Evolutionary conservation across 345 rosid species (phyloP).

Genomic region (Geranium brycei): DNA sequence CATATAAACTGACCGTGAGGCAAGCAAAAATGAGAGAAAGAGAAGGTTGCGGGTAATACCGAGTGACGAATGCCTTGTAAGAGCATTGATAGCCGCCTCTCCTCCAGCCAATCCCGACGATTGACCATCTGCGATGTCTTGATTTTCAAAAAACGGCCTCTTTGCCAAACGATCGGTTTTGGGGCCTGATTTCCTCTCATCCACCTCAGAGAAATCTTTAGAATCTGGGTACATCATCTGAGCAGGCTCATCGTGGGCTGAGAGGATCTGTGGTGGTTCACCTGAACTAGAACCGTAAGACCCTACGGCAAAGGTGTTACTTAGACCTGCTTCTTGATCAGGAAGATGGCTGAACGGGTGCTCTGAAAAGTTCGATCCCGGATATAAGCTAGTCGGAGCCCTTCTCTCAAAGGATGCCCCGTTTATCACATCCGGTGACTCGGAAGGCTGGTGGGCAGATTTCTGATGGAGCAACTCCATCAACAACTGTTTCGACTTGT

Average conservation of each 20-base stretch:
- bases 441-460: constrained; percentile 25
- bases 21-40: neutral
- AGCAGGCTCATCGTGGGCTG: constrained; percentile 22
- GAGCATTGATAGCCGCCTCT: constrained; percentile 18
- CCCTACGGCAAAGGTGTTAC: constrained; percentile 28
- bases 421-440: constrained; percentile 17
- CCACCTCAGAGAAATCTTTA: constrained; percentile 21
- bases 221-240: constrained; percentile 22
- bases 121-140: constrained; percentile 22
- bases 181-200: constrained; percentile 21
- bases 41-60: constrained; percentile 17
- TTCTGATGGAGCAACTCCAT: constrained; percentile 50
- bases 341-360: constrained; percentile 18
- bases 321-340: constrained; percentile 30
- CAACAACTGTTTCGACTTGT: constrained; percentile 42
- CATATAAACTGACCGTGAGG: neutral
- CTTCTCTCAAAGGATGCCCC: constrained; percentile 7
- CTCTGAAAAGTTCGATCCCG: constrained; percentile 23
- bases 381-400: constrained; percentile 16
- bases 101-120: constrained; percentile 18
- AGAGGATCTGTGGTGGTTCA: constrained; percentile 15
- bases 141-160: constrained; percentile 25
- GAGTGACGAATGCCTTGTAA: constrained; percentile 29
- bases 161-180: constrained; percentile 20
- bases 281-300: constrained; percentile 35